A percentile compares a stretch with the other conserved stretches of the same genome.
Evolutionary conservation across 495 filamentous ascomycete species (phyloP).

Genomic region (Podospora didyma): DNA sequence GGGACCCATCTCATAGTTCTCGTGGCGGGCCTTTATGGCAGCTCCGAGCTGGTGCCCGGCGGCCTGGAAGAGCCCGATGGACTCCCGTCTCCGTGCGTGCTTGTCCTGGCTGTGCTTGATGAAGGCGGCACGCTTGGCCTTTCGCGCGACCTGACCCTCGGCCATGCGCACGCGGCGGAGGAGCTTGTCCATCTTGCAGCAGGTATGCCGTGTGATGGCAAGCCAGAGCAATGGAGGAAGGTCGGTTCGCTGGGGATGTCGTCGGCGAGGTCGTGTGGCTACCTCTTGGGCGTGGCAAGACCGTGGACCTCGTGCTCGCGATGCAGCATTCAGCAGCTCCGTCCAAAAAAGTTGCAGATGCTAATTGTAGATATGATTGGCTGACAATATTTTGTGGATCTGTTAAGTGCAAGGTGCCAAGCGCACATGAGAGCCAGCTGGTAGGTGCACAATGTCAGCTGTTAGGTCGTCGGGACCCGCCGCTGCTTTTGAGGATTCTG

Average conservation of each 20-base stretch:
- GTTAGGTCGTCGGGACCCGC: too few species aligned
- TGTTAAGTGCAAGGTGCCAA: too few species aligned
- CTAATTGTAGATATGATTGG: too few species aligned
- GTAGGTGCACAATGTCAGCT: too few species aligned
- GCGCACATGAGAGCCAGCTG: too few species aligned
- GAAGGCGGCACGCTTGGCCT: slow-evolving; percentile 32
- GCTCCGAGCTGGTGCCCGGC: slow-evolving; percentile 17
- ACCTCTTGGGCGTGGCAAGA: neutral
- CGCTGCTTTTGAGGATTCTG: too few species aligned
- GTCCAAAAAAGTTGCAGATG: too few species aligned
- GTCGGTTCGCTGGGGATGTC: neutral
- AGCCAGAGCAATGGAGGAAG: neutral
- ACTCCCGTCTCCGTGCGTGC: slow-evolving; percentile 22
- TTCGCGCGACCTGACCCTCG: slow-evolving; percentile 56
- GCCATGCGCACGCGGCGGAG: slow-evolving; percentile 64
- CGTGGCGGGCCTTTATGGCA: slow-evolving; percentile 37
- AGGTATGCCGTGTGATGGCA: neutral
- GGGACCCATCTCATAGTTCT: slow-evolving; percentile 74
- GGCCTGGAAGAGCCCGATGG: neutral
- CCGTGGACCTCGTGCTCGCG: neutral
- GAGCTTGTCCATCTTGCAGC: slow-evolving; percentile 64
- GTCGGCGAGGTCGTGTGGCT: neutral
- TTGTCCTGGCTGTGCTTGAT: slow-evolving; percentile 34
- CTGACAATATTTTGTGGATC: too few species aligned
- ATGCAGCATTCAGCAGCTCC: neutral